Conservation (phyloP, 2,329 filamentous ascomycete species). For the Exophiala viscosa region DNA sequence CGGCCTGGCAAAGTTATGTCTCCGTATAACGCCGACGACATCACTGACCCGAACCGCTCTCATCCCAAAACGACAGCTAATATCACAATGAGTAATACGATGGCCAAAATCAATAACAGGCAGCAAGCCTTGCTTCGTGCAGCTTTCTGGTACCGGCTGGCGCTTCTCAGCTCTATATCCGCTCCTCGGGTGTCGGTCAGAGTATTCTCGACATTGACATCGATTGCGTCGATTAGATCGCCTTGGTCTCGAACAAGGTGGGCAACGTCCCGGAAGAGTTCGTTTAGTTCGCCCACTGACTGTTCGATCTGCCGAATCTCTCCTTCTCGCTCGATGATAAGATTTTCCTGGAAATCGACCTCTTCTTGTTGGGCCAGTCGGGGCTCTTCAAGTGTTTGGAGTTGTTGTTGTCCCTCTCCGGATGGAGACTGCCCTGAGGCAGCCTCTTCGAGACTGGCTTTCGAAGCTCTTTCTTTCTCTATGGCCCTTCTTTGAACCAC, state of each 20-base stretch:
- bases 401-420: conserved; percentile 53
- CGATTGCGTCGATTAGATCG: conserved; percentile 79
- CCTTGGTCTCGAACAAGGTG: conserved; percentile 96
- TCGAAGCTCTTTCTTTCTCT: conserved; percentile 87
- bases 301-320: conserved; percentile 98
- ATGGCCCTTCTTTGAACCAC: conserved; percentile 82
- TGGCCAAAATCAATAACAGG: conserved; percentile 77
- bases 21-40: conserved; percentile 3
- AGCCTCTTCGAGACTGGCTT: conserved; percentile 66
- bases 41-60: neutral
- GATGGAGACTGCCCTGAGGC: conserved; percentile 30
- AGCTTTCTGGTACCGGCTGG: conserved; percentile 89
- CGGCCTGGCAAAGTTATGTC: too few species aligned
- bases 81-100: conserved; percentile 86
- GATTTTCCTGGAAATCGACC: conserved; percentile 92
- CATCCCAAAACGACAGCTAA: conserved; percentile 73
- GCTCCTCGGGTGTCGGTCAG: conserved; percentile 78
- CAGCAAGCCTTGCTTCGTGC: conserved; percentile 94
- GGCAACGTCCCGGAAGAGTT: conserved; percentile 95
- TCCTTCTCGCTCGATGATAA: conserved; percentile 93
- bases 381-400: conserved; percentile 72
- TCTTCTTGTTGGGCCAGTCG: conserved; percentile 87
- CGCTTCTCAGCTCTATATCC: conserved; percentile 77
- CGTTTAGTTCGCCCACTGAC: conserved; percentile 90
- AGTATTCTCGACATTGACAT: conserved; percentile 80